These are phyloP conservation scores for Leishmania braziliensis DNA, from an alignment of 208 protist species.

Conservation along the genomic window DNA sequence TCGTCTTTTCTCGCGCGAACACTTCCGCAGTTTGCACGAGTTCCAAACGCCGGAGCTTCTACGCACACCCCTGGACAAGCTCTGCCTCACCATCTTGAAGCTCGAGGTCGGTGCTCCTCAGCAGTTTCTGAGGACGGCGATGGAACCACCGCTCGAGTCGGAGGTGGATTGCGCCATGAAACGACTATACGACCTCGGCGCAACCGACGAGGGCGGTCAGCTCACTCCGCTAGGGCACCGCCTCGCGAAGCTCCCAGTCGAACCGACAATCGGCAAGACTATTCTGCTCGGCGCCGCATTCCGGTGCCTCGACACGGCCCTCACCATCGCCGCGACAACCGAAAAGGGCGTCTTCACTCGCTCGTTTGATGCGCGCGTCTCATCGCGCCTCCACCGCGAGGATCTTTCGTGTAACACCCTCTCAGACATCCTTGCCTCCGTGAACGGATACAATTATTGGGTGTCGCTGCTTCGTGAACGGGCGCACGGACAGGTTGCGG, in stretches of 20 bases:
- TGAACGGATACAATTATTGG: slow-evolving; percentile 94
- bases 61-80: slow-evolving; percentile 90
- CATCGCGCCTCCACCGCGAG: slow-evolving; percentile 72
- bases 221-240: slow-evolving; percentile 89
- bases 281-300: slow-evolving; percentile 92
- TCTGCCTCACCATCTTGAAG: slow-evolving; percentile 88
- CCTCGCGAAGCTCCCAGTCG: slow-evolving; percentile 80
- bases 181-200: slow-evolving; percentile 80
- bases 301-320: slow-evolving; percentile 91
- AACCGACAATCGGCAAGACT: slow-evolving; percentile 88
- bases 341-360: slow-evolving; percentile 68
- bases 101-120: slow-evolving; percentile 69
- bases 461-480: slow-evolving; percentile 44
- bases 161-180: slow-evolving; percentile 64
- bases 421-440: slow-evolving; percentile 82
- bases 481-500: slow-evolving; percentile 39
- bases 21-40: slow-evolving; percentile 79
- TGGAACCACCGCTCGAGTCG: slow-evolving; percentile 71
- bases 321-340: slow-evolving; percentile 91
- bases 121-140: slow-evolving; percentile 68
- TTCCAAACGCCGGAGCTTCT: slow-evolving; percentile 96
- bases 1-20: slow-evolving; percentile 88
- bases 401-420: slow-evolving; percentile 71
- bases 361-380: slow-evolving; percentile 49
- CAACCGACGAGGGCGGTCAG: slow-evolving; percentile 67